phyloP scores from a whole-genome alignment of 2,329 filamentous ascomycete species.

The Pestalotiopsis sp. region DNA sequence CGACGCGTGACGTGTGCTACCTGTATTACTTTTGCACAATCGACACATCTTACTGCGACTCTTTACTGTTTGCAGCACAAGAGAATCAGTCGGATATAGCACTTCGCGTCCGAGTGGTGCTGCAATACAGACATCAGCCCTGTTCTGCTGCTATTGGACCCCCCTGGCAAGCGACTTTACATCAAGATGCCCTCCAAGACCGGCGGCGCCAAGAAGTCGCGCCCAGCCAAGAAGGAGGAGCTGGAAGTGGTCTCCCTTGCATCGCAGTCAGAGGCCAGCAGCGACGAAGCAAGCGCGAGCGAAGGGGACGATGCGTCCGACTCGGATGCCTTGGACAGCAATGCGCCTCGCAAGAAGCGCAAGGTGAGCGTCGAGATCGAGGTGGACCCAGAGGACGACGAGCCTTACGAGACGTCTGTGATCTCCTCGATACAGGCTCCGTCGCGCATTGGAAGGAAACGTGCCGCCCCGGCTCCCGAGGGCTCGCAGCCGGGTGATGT shows the following conservation, averaged over 20 bases:
- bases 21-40: neutral
- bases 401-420: conserved; percentile 33
- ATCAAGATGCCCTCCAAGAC: conserved; percentile 3
- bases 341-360: conserved; percentile 37
- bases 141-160: neutral
- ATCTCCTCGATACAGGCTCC: conserved; percentile 50
- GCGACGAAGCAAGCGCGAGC: neutral
- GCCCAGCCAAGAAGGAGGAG: conserved; percentile 22
- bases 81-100: neutral
- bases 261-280: conserved; percentile 9
- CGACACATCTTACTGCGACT: neutral
- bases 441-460: conserved; percentile 52
- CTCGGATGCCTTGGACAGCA: conserved; percentile 50
- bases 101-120: neutral
- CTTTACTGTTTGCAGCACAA: neutral
- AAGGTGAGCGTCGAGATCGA: conserved; percentile 25
- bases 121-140: neutral
- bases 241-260: conserved; percentile 21
- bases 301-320: conserved; percentile 25
- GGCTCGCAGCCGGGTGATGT: conserved; percentile 14
- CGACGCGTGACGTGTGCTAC: neutral
- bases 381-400: conserved; percentile 35
- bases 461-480: conserved; percentile 11
- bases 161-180: neutral
- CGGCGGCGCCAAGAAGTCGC: conserved; percentile 4